These are phyloP conservation scores for Penicillium robsamsonii DNA, from an alignment of 495 filamentous ascomycete genomes.

Conservation along the genomic window DNA sequence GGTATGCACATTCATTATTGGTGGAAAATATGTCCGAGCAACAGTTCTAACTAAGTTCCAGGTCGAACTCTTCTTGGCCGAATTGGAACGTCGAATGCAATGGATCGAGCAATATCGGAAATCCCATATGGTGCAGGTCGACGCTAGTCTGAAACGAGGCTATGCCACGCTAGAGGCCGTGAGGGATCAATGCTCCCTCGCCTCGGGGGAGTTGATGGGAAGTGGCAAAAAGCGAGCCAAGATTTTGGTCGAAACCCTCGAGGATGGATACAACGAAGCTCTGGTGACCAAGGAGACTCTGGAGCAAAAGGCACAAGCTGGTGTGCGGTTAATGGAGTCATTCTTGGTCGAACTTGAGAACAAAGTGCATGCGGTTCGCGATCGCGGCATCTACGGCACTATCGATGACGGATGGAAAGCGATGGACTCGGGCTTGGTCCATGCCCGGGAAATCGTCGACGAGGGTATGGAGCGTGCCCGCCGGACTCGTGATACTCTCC, in stretches of 20 bases:
- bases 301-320: slow-evolving; percentile 85
- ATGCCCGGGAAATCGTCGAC: slow-evolving; percentile 74
- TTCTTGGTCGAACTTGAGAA: slow-evolving; percentile 81
- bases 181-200: slow-evolving; percentile 78
- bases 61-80: slow-evolving; percentile 87
- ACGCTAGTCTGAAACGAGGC: slow-evolving; percentile 75
- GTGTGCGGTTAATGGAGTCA: slow-evolving; percentile 79
- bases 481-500: slow-evolving; percentile 70
- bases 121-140: slow-evolving; percentile 73
- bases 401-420: slow-evolving; percentile 70
- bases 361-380: slow-evolving; percentile 71
- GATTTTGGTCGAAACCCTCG: slow-evolving; percentile 91
- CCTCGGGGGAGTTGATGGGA: slow-evolving; percentile 88
- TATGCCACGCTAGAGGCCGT: slow-evolving; percentile 86
- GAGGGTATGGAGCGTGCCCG: slow-evolving; percentile 79
- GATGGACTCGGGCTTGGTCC: slow-evolving; percentile 72
- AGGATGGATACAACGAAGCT: slow-evolving; percentile 85
- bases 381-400: slow-evolving; percentile 55
- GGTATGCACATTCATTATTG: slow-evolving; percentile 34
- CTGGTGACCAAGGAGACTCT: slow-evolving; percentile 80
- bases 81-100: slow-evolving; percentile 81
- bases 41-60: slow-evolving; percentile 32
- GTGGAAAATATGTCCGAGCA: slow-evolving; percentile 7
- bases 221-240: slow-evolving; percentile 80
- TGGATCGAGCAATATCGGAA: slow-evolving; percentile 88